phyloP scores from a whole-genome alignment of 2,329 filamentous ascomycete species.

The Xylariaceae sp. region DNA sequence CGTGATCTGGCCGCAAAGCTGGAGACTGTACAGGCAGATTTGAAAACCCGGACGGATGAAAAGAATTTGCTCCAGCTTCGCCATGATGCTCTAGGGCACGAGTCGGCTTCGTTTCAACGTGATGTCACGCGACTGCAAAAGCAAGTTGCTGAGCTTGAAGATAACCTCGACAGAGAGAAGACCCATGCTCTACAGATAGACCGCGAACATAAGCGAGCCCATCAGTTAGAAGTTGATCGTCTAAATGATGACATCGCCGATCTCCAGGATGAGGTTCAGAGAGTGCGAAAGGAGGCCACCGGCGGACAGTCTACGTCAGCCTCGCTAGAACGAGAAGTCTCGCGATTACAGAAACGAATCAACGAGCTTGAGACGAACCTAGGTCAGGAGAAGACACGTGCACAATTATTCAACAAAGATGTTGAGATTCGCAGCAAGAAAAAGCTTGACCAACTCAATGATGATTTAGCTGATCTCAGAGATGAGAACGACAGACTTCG shows the following conservation, averaged over 20 bases:
- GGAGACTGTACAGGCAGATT: conserved; percentile 54
- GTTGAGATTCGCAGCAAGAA: conserved; percentile 47
- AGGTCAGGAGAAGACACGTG: conserved; percentile 56
- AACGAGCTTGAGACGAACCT: conserved; percentile 21
- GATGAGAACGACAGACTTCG: conserved; percentile 51
- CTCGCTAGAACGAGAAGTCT: conserved; percentile 59
- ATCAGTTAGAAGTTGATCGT: conserved; percentile 49
- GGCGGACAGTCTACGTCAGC: conserved; percentile 53
- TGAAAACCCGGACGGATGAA: conserved; percentile 57
- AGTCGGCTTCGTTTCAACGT: conserved; percentile 63
- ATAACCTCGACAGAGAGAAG: conserved; percentile 48
- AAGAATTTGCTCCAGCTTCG: conserved; percentile 67
- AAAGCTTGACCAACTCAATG: conserved; percentile 46
- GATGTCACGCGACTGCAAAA: conserved; percentile 45
- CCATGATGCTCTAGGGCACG: conserved; percentile 62
- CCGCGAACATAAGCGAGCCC: conserved; percentile 52
- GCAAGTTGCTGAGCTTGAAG: conserved; percentile 21
- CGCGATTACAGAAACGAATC: conserved; percentile 22
- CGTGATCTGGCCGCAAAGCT: conserved; percentile 46
- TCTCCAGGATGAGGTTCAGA: conserved; percentile 56
- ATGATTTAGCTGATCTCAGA: conserved; percentile 57
- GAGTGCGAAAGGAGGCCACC: conserved; percentile 57
- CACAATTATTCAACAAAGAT: conserved; percentile 61
- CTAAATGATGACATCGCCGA: conserved; percentile 52
- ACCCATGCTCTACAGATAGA: conserved; percentile 62